These are phyloP conservation scores for Mycena floridula DNA, from an alignment of 768 basidiomycete genomes.

Conservation along the genomic window DNA sequence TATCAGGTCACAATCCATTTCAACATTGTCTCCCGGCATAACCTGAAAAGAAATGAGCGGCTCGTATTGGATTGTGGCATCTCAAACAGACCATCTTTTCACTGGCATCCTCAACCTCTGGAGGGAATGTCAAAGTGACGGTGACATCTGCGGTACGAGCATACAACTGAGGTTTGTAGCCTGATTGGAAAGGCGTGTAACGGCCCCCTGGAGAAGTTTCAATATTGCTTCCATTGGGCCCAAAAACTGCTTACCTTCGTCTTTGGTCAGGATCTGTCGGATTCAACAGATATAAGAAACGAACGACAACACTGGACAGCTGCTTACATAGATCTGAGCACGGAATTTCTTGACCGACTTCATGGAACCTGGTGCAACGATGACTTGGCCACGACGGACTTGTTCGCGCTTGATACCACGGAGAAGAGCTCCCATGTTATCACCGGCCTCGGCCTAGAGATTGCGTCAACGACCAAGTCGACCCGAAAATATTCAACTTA, in stretches of 20 bases:
- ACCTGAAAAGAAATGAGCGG: conserved; percentile 40
- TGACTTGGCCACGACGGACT: conserved; percentile 87
- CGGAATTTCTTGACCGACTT: conserved; percentile 93
- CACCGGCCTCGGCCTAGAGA: conserved; percentile 86
- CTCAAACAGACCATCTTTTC: conserved; percentile 72
- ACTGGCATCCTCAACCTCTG: conserved; percentile 69
- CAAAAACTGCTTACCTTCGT: conserved; percentile 54
- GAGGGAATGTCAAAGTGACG: conserved; percentile 77
- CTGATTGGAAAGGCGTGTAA: conserved; percentile 86
- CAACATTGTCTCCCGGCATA: conserved; percentile 98
- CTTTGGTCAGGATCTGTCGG: conserved; percentile 72
- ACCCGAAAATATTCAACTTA: conserved; percentile 23
- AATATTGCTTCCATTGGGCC: too few relatives aligned
- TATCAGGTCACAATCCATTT: conserved; percentile 79
- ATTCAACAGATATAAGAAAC: neutral
- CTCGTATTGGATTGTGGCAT: conserved; percentile 1
- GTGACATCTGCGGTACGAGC: conserved; percentile 95
- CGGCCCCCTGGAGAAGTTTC: conserved; percentile 52
- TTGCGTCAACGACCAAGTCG: conserved; percentile 6
- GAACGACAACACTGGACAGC: neutral
- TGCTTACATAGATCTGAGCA: conserved; percentile 81
- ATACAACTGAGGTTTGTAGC: conserved; percentile 95
- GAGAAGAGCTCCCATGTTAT: conserved; percentile 97
- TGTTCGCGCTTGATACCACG: conserved; percentile 98
- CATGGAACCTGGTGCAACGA: conserved; percentile 84